Conservation (phyloP, 2,329 filamentous ascomycete genomes). For the Elsinoe ampelina region DNA sequence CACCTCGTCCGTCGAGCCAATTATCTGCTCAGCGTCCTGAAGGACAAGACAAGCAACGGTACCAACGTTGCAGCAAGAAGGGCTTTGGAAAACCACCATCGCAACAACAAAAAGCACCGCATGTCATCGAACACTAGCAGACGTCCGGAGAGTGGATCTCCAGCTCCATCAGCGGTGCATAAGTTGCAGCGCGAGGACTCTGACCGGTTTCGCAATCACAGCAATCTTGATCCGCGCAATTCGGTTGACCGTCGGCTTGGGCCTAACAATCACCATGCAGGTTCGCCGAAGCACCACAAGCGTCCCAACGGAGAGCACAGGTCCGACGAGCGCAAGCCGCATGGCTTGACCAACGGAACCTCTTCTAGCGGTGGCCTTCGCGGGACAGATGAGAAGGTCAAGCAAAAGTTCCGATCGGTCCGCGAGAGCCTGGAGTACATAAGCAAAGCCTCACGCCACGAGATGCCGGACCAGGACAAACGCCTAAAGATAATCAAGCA, state of each 20-base stretch:
- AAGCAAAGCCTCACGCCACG: constrained; percentile 52
- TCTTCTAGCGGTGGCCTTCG: constrained; percentile 43
- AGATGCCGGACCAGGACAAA: constrained; percentile 53
- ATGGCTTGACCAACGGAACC: constrained; percentile 32
- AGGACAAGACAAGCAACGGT: constrained; percentile 59
- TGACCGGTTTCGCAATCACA: constrained; percentile 29
- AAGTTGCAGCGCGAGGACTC: constrained; percentile 31
- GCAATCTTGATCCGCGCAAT: constrained; percentile 29
- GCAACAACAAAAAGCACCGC: constrained; percentile 76
- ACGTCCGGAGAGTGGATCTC: constrained; percentile 54
- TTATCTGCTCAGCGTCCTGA: constrained; percentile 88
- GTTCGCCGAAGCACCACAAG: constrained; percentile 37
- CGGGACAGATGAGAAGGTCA: constrained; percentile 40
- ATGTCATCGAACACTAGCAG: constrained; percentile 49
- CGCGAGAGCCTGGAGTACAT: constrained; percentile 52
- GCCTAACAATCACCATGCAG: constrained; percentile 25
- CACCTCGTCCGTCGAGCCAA: constrained; percentile 91
- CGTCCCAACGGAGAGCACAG: constrained; percentile 30
- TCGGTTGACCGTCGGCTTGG: constrained; percentile 22
- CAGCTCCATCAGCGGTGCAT: constrained; percentile 44
- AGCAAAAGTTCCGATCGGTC: constrained; percentile 32
- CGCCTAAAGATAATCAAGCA: constrained; percentile 53
- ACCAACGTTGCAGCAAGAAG: constrained; percentile 66
- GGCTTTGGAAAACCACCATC: constrained; percentile 83
- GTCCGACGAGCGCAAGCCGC: constrained; percentile 40